Evolutionary conservation across 495 filamentous ascomycete species (phyloP), one percentile per base, ranked within the genome.

Genomic region (Mycothermus thermophilus): DNA sequence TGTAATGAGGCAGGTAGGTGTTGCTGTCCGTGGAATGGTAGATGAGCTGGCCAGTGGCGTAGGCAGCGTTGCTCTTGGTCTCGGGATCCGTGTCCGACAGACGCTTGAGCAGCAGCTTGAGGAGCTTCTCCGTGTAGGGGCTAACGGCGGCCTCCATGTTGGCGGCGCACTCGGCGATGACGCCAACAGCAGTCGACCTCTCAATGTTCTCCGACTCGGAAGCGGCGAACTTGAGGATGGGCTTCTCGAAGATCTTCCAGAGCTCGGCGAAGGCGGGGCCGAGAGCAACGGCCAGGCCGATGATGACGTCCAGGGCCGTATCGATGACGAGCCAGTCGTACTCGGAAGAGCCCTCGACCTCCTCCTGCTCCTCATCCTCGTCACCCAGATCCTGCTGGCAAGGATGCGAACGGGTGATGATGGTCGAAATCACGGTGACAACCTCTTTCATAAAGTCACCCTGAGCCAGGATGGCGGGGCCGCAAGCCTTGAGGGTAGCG

Each of bases 291-390:
- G 88, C 75, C 19, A 97, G 68, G 19, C 80, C 82, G 25, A 83
- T 80, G 20, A 93, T 65, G 23, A 88, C 82, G 42, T 97, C 90
- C 40, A 96, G 69, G 10, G 83, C 85, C 12, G 83, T 94, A 59
- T 97, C 90, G 32, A 97, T 80, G 28, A 92, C 76, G 17, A 93
- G 72, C 90, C 90, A 96, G 61, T 96, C 90, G 51, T 88, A 95
- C 64, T 97, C 90, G 12, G 90, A 88, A 12, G 77, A 80, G 50
- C 87, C 79, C 18, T 76, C 63, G 17, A 74, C 66, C 33, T 73
- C 73, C 24, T 74, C 60, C n/a, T n/a, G n/a, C 22, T 75, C 65
- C 43, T 84, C 79, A 26, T 77, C 76, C 30, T 84, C 84, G 33
- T 80, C 77, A 13, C 72, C 82, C 25, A 86, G 73, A 53, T 95